Evolutionary conservation across 768 basidiomycete species (phyloP), one percentile per base, ranked within the genome.

Genomic region (Naganishia antarctica): DNA sequence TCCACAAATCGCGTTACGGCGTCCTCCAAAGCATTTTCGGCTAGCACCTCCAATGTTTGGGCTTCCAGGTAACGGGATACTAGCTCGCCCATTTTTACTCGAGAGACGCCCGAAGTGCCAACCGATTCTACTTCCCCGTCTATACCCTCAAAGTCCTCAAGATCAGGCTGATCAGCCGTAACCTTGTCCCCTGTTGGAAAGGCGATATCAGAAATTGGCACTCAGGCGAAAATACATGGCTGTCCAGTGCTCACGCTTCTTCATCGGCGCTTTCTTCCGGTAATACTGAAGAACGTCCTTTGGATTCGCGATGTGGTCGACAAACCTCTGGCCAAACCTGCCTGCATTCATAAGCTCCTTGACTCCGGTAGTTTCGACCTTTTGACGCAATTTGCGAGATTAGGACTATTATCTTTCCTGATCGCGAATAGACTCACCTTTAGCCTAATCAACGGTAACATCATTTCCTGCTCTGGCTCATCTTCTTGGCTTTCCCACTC

Each of bases 1-100:
- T 97, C 93, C 65, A 99, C 93, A 78, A 89, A 98, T 78, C 87
- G 83, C 80, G 90, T 87, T 59, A 99, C 92, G 6, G 96, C 96
- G 74, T 92, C 89, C 43, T 86, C 87, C 88, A 99, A 89, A 26
- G 88, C 91, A 44, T 82, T 81, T 79, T 96, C 92, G 0, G 88
- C 90, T 18, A 98, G 80, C 57, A 98, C 79, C 80, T 96, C 91
- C 72, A 98, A 79, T 75, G 93, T 90, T 79, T 98, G 96, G 53
- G 90, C 92, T 7, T 86, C 82, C 49, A 99, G 79, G 76, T 94
- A 98, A 78, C 97, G 90, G 74, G 86, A 83, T 47, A 99, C 96
- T 23, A 99, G 83, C 44, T 87, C 88, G 69, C 86, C 86, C 74
- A 99, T 91, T 26, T 90, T 82, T 29, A 99, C 83, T 71, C 85